Conservation (phyloP, 148 eudicot species). For the Suaeda aralocaspica region DNA sequence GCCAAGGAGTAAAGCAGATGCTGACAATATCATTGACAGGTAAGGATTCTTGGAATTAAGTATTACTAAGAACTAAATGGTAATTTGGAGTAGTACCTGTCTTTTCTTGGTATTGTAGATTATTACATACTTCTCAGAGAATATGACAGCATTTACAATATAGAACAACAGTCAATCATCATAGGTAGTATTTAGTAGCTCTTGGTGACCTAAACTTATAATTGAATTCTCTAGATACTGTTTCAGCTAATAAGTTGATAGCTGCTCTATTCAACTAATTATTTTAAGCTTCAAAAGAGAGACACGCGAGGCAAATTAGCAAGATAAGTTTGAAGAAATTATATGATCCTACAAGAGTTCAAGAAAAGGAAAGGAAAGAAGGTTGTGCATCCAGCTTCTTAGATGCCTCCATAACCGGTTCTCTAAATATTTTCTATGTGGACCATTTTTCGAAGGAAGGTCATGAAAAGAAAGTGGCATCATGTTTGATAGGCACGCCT, state of each 20-base stretch:
- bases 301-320: background rate
- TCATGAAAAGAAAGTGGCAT: background rate
- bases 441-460: background rate
- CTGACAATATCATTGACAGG: slow-evolving; percentile 81
- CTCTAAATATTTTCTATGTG: background rate
- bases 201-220: background rate
- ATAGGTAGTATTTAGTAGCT: background rate
- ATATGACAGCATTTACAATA: background rate
- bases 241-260: background rate
- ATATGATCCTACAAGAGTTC: background rate
- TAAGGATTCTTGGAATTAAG: slow-evolving; percentile 22
- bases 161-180: background rate
- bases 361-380: background rate
- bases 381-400: background rate
- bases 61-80: background rate
- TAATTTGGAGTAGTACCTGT: background rate
- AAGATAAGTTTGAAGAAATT: background rate
- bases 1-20: slow-evolving; percentile 80
- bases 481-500: background rate
- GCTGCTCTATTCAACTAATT: background rate
- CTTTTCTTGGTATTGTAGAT: slow-evolving; percentile 1
- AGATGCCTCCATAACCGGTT: background rate
- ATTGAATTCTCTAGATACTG: background rate
- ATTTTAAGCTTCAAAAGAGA: too few species aligned
- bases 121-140: too few species aligned